Conservation (phyloP, 352 stramenopile species). For the Phytophthora macrochlamydospora region DNA sequence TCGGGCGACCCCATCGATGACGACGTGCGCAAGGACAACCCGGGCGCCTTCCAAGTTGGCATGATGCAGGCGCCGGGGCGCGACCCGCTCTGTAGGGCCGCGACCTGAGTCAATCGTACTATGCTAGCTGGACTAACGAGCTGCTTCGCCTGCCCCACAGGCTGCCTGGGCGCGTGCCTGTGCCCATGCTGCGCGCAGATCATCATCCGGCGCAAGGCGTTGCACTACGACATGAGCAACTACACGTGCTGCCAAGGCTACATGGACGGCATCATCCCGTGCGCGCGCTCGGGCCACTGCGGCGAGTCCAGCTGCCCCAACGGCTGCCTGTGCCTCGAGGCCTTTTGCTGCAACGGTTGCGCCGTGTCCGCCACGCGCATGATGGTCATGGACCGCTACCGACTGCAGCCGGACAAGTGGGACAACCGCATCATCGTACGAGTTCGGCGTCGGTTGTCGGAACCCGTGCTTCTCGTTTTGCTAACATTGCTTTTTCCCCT, state of each 20-base stretch:
- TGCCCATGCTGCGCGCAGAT: slow-evolving; percentile 92
- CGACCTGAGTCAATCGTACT: neutral
- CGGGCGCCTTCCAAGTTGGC: slow-evolving; percentile 78
- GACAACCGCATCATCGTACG: slow-evolving; percentile 93
- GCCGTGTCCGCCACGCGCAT: slow-evolving; percentile 91
- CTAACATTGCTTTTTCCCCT: slow-evolving; percentile 11
- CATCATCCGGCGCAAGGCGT: slow-evolving; percentile 89
- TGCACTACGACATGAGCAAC: slow-evolving; percentile 93
- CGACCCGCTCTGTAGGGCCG: slow-evolving; percentile 82
- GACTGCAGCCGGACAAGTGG: slow-evolving; percentile 91
- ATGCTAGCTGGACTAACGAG: slow-evolving; percentile 8
- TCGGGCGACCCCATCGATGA: slow-evolving; percentile 69
- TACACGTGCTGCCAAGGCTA: slow-evolving; percentile 95
- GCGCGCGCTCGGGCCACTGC: slow-evolving; percentile 81
- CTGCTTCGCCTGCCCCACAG: slow-evolving; percentile 9
- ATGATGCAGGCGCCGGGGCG: slow-evolving; percentile 88
- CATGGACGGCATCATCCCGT: slow-evolving; percentile 91
- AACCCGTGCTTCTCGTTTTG: neutral
- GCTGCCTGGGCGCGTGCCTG: slow-evolving; percentile 74
- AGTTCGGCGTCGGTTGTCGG: neutral
- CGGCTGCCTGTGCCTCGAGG: slow-evolving; percentile 91
- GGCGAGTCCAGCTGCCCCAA: slow-evolving; percentile 89
- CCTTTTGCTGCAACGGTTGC: slow-evolving; percentile 88
- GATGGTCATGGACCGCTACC: slow-evolving; percentile 92
- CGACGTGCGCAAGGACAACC: slow-evolving; percentile 74